These are phyloP conservation scores for Harringtonia aguacate DNA, from an alignment of 2,329 filamentous ascomycete genomes.

Conservation along the genomic window DNA sequence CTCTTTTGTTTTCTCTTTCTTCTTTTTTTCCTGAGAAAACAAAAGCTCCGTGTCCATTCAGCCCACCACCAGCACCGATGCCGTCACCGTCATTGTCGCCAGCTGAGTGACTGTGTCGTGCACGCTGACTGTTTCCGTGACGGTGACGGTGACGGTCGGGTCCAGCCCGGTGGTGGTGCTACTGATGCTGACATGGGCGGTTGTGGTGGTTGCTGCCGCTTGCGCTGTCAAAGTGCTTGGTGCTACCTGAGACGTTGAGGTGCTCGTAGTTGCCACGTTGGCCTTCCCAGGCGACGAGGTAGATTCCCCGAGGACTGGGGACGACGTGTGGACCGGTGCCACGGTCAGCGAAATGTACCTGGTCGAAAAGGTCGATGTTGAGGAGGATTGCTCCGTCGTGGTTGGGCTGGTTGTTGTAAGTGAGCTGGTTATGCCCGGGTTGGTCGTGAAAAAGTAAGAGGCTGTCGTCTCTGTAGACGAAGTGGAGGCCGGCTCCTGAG, in stretches of 20 bases:
- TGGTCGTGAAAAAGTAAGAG: too few relatives aligned
- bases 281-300: too few relatives aligned
- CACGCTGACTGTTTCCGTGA: conserved; percentile 4
- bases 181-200: too few relatives aligned
- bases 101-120: conserved; percentile 10
- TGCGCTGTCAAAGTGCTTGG: background rate
- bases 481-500: background rate
- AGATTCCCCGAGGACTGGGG: too few relatives aligned
- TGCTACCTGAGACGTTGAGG: too few relatives aligned
- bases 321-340: background rate
- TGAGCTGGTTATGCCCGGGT: background rate
- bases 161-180: too few relatives aligned
- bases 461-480: background rate
- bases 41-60: too few relatives aligned
- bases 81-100: conserved; percentile 3
- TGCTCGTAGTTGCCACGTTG: too few relatives aligned
- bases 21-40: too few relatives aligned
- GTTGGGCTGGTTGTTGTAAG: background rate
- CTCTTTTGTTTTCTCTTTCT: too few relatives aligned
- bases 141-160: conserved; percentile 2
- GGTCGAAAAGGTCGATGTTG: background rate
- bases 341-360: background rate
- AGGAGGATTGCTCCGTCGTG: background rate
- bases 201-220: background rate
- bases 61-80: background rate